Base-by-base conservation (phyloP, 208 protist species). In the Trypanosoma avium region DNA sequence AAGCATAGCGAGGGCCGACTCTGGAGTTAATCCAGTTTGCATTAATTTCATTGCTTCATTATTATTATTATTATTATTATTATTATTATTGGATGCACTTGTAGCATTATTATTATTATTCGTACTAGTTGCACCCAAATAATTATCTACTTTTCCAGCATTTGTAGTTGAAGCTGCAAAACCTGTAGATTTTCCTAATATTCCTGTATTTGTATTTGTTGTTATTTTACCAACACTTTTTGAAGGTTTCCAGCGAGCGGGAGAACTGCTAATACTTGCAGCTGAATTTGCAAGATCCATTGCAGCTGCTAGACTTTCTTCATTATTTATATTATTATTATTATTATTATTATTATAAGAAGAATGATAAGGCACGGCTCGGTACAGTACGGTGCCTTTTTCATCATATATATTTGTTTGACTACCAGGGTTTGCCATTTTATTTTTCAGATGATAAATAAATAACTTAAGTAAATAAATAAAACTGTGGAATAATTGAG, bases 341-440 rank as follows among this genome's bases (percentile, higher is more conserved):
- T 45, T 43, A n/a, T 19, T n/a, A 9, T 65, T 43, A 1, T n/a
- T 38, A 29, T 4, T 50, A 38, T 5, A 10, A 8, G 32, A 15
- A 24, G 49, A 38, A 10, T 50, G 66, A 1, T 46, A 46, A 17
- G 65, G 72, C 3, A 94, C 65, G 0, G 77, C 79, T 42, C 82
- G 69, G 67, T 84, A 92, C 2, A 91, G 74, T 1, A 92, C 73
- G 0, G 88, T 94, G 21, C 88, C 88, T 17, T 79, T 67, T 10
- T 66, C 61, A 54, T 90, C 78, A 50, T 94, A 94, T 21, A 89
- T 59, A 67, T 82, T 92, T 2, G 38, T 49, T 62, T 1, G 56
- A 57, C 53, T 68, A 15, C 78, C 75, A n/a, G 73, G 52, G 15
- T 58, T 43, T 15, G 80, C 65, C 82, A 89, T 90, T n/a, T n/a